Evolutionary conservation across 257 asterid genomes (phyloP).

Genomic region (Plantago major): DNA sequence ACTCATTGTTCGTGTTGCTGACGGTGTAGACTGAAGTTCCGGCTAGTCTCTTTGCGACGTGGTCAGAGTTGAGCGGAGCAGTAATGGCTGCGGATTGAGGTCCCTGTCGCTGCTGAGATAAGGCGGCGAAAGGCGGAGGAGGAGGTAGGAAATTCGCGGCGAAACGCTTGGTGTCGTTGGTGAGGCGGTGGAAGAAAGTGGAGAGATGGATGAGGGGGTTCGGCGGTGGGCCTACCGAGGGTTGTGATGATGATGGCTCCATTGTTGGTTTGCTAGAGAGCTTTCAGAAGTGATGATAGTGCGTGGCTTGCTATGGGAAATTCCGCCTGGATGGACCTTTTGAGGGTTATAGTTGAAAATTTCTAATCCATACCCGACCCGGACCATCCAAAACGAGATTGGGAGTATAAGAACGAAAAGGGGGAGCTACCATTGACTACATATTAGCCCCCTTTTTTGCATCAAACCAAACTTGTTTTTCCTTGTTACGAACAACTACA

Average conservation of each 20-base stretch:
- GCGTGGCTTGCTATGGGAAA: too few species aligned
- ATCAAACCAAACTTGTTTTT: too few species aligned
- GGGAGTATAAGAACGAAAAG: too few species aligned
- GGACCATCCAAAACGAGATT: too few species aligned
- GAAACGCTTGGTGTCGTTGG: background rate
- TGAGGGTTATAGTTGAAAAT: too few species aligned
- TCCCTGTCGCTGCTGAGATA: constrained; percentile 53
- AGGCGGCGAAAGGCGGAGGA: constrained; percentile 53
- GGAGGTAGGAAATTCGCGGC: constrained; percentile 4
- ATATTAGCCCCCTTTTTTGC: too few species aligned
- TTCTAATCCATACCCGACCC: too few species aligned
- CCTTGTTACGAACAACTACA: too few species aligned
- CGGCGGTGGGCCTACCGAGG: constrained; percentile 8
- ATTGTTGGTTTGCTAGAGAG: background rate
- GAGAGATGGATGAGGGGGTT: background rate
- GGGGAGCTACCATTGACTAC: too few species aligned
- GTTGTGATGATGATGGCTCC: constrained; percentile 1
- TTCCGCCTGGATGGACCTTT: too few species aligned
- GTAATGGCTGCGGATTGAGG: constrained; percentile 14
- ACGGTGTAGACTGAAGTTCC: constrained; percentile 92
- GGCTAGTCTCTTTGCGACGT: constrained; percentile 65
- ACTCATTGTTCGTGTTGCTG: constrained; percentile 82
- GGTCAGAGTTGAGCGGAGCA: constrained; percentile 43
- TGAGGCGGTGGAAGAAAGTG: constrained; percentile 7
- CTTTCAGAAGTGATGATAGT: background rate